Evolutionary conservation across 208 protist species (phyloP).

Genomic region (Wallacemonas sp.): DNA sequence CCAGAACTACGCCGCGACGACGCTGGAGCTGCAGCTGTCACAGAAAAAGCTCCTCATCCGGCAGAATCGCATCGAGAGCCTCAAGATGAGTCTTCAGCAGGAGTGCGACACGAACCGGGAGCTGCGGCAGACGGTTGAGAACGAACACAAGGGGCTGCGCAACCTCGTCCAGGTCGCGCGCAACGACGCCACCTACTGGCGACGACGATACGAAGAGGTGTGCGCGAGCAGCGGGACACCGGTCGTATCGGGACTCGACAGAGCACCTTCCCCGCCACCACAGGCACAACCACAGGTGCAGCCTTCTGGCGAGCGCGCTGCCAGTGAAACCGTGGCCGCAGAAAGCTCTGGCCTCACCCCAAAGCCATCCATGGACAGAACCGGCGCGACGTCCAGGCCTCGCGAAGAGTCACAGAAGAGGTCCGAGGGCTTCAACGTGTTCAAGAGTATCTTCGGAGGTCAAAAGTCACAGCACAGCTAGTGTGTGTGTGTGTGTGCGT

Average conservation of each 20-base stretch:
- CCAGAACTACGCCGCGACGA: slow-evolving; percentile 36
- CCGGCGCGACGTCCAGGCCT: too few relatives aligned
- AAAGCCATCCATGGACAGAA: too few relatives aligned
- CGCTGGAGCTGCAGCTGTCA: slow-evolving; percentile 61
- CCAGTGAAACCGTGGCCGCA: too few relatives aligned
- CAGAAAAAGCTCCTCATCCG: slow-evolving; percentile 71
- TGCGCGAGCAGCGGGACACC: slow-evolving; percentile 10
- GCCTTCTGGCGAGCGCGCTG: too few relatives aligned
- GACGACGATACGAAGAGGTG: slow-evolving; percentile 63
- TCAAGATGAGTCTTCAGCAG: slow-evolving; percentile 65
- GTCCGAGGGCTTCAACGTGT: slow-evolving; percentile 17
- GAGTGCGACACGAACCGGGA: slow-evolving; percentile 50
- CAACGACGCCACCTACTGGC: slow-evolving; percentile 71
- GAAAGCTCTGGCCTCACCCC: too few relatives aligned
- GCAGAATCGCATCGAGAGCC: slow-evolving; percentile 68
- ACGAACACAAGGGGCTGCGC: slow-evolving; percentile 37
- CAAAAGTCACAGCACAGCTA: background rate
- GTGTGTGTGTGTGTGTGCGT: background rate
- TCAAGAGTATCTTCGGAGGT: slow-evolving; percentile 21
- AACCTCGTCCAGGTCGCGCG: slow-evolving; percentile 44
- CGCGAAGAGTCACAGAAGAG: slow-evolving; percentile 7
- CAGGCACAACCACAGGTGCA: too few relatives aligned
- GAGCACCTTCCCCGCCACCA: background rate
- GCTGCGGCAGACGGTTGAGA: slow-evolving; percentile 47
- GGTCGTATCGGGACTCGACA: background rate